These are phyloP conservation scores for Crithidia expoeki DNA, from an alignment of 208 protist species.

Conservation along the genomic window DNA sequence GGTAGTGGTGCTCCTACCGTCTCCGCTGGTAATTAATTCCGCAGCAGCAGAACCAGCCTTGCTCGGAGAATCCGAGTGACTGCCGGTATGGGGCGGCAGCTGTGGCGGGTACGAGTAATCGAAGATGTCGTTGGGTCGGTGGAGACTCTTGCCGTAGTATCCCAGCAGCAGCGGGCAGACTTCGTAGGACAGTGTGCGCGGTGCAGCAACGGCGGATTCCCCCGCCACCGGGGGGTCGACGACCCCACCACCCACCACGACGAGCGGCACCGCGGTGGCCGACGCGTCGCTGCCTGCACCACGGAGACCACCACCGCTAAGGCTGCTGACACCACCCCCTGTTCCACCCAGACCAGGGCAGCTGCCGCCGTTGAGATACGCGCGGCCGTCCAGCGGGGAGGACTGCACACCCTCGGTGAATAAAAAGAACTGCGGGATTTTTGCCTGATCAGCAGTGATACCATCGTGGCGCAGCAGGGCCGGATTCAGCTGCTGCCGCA, in stretches of 20 bases:
- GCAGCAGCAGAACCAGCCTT: not conserved
- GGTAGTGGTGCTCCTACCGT: not conserved
- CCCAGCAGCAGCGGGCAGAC: slow-evolving; percentile 35
- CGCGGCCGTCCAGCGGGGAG: slow-evolving; percentile 6
- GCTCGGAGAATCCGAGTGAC: not conserved
- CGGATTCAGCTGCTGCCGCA: slow-evolving; percentile 25
- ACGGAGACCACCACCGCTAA: too few species aligned
- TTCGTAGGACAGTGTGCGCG: slow-evolving; percentile 29
- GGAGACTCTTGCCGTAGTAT: slow-evolving; percentile 22
- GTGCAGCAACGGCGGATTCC: not conserved
- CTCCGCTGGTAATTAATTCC: not conserved
- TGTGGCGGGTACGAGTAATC: slow-evolving; percentile 9
- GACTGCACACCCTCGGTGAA: not conserved
- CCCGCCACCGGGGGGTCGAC: slow-evolving; percentile 14
- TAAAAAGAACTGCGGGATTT: not conserved
- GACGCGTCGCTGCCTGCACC: not conserved
- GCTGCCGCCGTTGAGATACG: not conserved
- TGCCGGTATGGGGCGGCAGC: not conserved
- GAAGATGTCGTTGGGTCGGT: slow-evolving; percentile 7
- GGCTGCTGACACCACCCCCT: too few species aligned
- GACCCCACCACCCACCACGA: slow-evolving; percentile 16
- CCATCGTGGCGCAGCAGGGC: slow-evolving; percentile 5
- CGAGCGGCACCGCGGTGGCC: slow-evolving; percentile 12
- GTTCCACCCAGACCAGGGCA: not conserved
- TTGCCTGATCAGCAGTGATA: not conserved